phyloP scores from a whole-genome alignment of 1,139 yeast species.

The Geotrichum phurueaensis region DNA sequence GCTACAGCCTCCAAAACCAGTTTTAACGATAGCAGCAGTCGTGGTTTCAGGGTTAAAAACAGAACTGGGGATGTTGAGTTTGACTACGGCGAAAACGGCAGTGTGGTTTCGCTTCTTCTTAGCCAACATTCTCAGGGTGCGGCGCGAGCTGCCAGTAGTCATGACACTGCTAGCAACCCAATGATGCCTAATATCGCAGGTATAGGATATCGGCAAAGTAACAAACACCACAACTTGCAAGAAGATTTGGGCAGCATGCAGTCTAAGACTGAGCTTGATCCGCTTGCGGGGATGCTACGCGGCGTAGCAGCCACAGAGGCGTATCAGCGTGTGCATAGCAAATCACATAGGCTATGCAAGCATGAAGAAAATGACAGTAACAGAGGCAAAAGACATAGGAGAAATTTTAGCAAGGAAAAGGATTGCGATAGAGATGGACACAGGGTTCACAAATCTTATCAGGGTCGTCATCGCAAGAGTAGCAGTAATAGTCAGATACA shows the following conservation, averaged over 20 bases:
- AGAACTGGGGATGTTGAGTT: not conserved
- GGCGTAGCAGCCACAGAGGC: not conserved
- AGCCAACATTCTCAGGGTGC: not conserved
- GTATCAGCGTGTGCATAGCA: not conserved
- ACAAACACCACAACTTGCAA: not conserved
- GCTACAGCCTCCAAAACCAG: not conserved
- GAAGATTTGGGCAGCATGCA: not conserved
- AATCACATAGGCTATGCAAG: not conserved
- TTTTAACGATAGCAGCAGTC: not conserved
- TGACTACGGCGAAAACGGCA: not conserved
- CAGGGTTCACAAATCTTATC: not conserved
- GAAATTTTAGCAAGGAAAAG: too few species aligned
- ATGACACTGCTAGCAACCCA: not conserved
- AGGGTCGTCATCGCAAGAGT: not conserved
- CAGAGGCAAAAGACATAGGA: not conserved
- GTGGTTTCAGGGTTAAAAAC: not conserved
- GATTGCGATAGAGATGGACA: not conserved
- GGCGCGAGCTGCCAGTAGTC: not conserved
- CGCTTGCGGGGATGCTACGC: constrained; percentile 2
- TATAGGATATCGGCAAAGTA: not conserved
- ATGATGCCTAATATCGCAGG: not conserved
- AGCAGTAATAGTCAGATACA: not conserved
- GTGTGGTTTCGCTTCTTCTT: not conserved
- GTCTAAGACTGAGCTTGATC: not conserved
- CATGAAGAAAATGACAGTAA: not conserved